Base-by-base conservation (phyloP, 208 protist genomes). In the Leishmania mexicana region DNA sequence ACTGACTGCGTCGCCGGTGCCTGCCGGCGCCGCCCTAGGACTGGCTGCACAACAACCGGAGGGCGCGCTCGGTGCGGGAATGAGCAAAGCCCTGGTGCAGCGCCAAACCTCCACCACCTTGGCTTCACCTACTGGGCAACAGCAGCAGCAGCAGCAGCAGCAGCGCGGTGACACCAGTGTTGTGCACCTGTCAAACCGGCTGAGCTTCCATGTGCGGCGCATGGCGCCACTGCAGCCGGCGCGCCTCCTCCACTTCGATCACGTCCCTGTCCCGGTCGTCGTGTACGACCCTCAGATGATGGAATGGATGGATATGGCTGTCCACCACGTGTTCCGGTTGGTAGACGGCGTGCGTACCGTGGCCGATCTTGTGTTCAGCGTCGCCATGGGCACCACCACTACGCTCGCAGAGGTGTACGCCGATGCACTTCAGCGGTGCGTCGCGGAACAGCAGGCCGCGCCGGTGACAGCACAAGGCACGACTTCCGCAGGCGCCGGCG, bases 341-440 rank as follows among this genome's bases (percentile, higher is more conserved):
- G 85, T 96, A 49, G 90, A 97, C 80, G 92, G 92, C 35, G 75
- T 88, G 13, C 90, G 87, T 51, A 97, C 90, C 11, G 92, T 97
- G 54, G 87, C 86, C 0, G 89, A 91, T 42, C 81, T 97, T 70
- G 80, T 92, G 73, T 94, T 95, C 80, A 71, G 76, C 45, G 71
- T 97, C 0, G 81, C 89, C 35, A 81, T 88, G 80, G 80, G 79
- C 81, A 92, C 88, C 53, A 87, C 79, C n/a, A 85, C 87, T 6
- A 85, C 87, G 0, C 65, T 93, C 28, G 85, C 84, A 1, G 89
- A 94, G 76, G 81, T 90, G 49, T 92, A 83, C 80, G 70, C 85
- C 8, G 79, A 81, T 19, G 82, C 83, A 47, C 64, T 86, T 75
- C 79, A 85, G 81, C 80, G 79, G 31, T 78, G 82, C 79, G 42